These are phyloP conservation scores for Epichloe festucae DNA, from an alignment of 2,329 filamentous ascomycete species.

Conservation along the genomic window DNA sequence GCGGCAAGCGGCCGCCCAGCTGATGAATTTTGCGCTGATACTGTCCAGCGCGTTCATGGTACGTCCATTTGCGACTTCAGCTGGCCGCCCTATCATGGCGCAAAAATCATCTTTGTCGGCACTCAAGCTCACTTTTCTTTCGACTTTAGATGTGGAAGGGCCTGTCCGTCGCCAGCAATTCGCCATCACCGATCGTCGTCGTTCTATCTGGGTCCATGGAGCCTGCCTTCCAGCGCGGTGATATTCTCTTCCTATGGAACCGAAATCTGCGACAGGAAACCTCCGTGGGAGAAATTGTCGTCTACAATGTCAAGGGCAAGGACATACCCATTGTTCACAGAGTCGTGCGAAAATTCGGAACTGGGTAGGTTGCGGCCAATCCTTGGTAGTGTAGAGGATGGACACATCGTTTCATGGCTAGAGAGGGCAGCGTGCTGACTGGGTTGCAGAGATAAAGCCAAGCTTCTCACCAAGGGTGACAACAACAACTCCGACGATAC, in stretches of 20 bases:
- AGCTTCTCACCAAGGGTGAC: conserved; percentile 91
- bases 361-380: conserved; percentile 29
- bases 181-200: conserved; percentile 66
- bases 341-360: conserved; percentile 62
- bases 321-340: conserved; percentile 97
- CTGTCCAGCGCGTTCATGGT: conserved; percentile 87
- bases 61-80: conserved; percentile 11
- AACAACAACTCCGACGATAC: conserved; percentile 93
- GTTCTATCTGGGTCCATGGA: conserved; percentile 80
- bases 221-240: conserved; percentile 67
- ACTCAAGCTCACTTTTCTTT: background rate
- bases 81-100: background rate
- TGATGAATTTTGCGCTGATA: conserved; percentile 84
- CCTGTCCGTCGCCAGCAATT: conserved; percentile 65
- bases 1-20: conserved; percentile 66
- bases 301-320: conserved; percentile 76
- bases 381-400: too few species aligned
- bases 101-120: too few species aligned
- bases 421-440: conserved; percentile 3
- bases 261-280: conserved; percentile 45
- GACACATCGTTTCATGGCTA: too few species aligned
- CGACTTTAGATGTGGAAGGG: conserved; percentile 64
- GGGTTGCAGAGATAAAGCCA: conserved; percentile 34
- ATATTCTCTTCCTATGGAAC: conserved; percentile 68
- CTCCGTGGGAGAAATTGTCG: conserved; percentile 44